Conservation (phyloP, 2,329 filamentous ascomycete genomes). For the Scedosporium dehoogii region DNA sequence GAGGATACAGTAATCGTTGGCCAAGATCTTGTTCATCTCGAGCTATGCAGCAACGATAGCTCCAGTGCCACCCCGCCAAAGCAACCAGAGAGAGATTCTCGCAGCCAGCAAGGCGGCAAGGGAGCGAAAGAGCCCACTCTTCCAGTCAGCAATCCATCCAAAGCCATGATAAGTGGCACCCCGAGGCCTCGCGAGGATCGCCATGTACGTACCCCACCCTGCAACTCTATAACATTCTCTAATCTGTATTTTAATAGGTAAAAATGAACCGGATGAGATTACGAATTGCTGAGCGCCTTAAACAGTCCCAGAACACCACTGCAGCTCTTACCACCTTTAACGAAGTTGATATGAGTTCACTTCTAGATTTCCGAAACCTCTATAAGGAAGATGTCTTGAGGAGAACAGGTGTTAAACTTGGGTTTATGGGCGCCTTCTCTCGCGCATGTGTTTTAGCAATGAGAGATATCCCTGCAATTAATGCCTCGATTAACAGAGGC, state of each 20-base stretch:
- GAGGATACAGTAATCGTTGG: constrained; percentile 94
- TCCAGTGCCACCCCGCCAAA: constrained; percentile 33
- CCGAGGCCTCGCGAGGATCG: constrained; percentile 65
- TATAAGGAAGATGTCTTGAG: constrained; percentile 97
- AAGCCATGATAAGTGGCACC: too few relatives aligned
- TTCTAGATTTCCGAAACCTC: constrained; percentile 93
- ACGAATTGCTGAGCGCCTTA: constrained; percentile 91
- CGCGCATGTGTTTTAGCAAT: constrained; percentile 84
- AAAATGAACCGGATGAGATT: constrained; percentile 99
- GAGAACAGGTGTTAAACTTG: constrained; percentile 93
- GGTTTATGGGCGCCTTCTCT: constrained; percentile 99
- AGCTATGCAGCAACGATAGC: constrained; percentile 41
- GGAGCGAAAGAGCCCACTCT: too few relatives aligned
- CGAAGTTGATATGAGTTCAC: constrained; percentile 95
- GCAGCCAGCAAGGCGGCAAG: too few relatives aligned
- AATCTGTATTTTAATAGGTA: constrained; percentile 49
- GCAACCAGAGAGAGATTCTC: constrained; percentile 24
- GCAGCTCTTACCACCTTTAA: constrained; percentile 98
- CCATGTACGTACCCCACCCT: constrained; percentile 48
- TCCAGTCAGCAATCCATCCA: too few relatives aligned
- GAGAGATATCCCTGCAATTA: constrained; percentile 88
- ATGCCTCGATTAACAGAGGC: constrained; percentile 92
- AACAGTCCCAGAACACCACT: constrained; percentile 98
- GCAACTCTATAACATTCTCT: background rate
- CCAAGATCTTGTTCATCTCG: constrained; percentile 79